Base-by-base conservation (phyloP, 495 filamentous ascomycete species). In the Aspergillus ellipticus region DNA sequence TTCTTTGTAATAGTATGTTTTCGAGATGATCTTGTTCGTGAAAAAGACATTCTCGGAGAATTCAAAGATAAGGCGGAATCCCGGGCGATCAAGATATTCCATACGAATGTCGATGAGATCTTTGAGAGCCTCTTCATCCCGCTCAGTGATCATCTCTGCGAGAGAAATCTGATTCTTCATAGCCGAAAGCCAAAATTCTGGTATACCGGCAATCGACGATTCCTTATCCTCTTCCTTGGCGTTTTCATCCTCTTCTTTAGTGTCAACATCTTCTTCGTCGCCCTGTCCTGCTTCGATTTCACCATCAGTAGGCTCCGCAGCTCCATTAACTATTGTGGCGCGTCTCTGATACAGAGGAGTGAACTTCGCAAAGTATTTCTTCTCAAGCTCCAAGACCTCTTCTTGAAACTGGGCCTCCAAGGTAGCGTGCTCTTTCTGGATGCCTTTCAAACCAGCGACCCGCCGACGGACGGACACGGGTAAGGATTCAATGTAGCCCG, bases 111-210 rank as follows among this genome's bases (percentile, higher is more conserved):
- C 93, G 58, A 80, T 86, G n/a, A 99, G 82, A 59, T 84, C 76
- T 75, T 92, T 94, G 53, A 99, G 87, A 53, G 92, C 94, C 55
- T 81, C 84, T 81, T 97, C 95, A 64, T 99, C 95, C 42, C 89
- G 85, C 56, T 97, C 95, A 58, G 92, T 97, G 70, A 99, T 96
- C 84, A 96, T 93, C 75, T 97, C 95, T 31, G 92, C 91, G 43
- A 99, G 82, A 8, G 91, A 92, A 66, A 93, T 83, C 68, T 96
- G 90, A 77, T 97, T 99, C 82, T 99, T 99, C 94, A 99, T 97
- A 58, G 95, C 91, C 56, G 93, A 96, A 24, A 99, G 81, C 95
- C 95, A 99, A 81, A 99, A 99, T 73, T 99, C 95, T 31, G 95
- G 95, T 58, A 97, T 96, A 64, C 92, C 92, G 58, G 78, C 75